Conservation (phyloP, 164 flowering plant species). For the Macadamia integrifolia region DNA sequence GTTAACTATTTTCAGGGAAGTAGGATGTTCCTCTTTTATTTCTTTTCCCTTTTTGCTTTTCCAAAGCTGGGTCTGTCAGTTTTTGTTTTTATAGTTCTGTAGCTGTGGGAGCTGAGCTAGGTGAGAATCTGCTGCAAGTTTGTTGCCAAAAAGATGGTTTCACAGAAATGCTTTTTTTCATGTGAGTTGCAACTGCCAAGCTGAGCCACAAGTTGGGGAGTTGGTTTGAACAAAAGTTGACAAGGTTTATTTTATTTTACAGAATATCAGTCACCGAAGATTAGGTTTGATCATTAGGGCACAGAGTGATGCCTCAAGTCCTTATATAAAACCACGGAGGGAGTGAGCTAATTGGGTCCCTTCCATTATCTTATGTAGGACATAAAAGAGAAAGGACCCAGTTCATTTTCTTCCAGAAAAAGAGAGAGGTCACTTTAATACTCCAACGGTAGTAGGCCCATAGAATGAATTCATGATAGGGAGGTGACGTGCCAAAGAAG, state of each 20-base stretch:
- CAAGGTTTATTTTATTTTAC: background rate
- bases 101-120: background rate
- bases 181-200: conserved; percentile 13
- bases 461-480: too few relatives aligned
- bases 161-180: background rate
- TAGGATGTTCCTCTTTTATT: background rate
- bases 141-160: background rate
- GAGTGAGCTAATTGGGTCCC: too few relatives aligned
- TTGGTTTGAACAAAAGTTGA: background rate
- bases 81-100: background rate
- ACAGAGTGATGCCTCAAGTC: too few relatives aligned
- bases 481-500: too few relatives aligned
- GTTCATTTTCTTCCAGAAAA: too few relatives aligned
- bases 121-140: background rate
- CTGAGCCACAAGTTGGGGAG: background rate
- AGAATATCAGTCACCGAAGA: background rate
- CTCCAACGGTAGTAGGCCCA: too few relatives aligned
- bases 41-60: background rate
- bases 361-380: too few relatives aligned
- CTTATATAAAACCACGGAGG: too few relatives aligned
- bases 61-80: conserved; percentile 4
- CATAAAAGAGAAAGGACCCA: too few relatives aligned
- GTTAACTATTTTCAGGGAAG: background rate
- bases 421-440: too few relatives aligned
- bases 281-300: too few relatives aligned